phyloP scores from a whole-genome alignment of 306 rosid genomes.

The Cajanus cajan region DNA sequence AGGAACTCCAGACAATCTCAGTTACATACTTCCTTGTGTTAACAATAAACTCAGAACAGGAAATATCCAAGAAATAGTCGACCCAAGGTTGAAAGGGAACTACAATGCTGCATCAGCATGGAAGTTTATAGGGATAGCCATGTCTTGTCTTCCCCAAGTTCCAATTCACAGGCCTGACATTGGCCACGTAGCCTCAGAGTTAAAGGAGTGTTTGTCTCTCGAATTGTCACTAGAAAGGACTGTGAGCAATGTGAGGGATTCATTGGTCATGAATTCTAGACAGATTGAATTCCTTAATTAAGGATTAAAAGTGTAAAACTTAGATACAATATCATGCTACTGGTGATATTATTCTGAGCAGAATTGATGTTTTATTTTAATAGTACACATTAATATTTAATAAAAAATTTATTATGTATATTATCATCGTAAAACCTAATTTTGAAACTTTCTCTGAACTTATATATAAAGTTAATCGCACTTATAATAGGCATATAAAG shows the following conservation, averaged over 20 bases:
- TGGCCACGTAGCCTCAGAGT: background rate
- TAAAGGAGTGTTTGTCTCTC: background rate
- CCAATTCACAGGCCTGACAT: constrained; percentile 18
- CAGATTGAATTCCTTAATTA: constrained; percentile 1
- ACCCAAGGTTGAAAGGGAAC: constrained; percentile 3
- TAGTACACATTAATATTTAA: too few relatives aligned
- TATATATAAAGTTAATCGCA: too few relatives aligned
- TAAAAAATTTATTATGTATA: too few relatives aligned
- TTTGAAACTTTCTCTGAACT: too few relatives aligned
- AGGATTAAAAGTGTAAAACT: too few relatives aligned
- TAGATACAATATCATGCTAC: too few relatives aligned
- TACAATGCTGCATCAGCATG: background rate
- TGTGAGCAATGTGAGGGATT: background rate
- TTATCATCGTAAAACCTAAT: too few relatives aligned
- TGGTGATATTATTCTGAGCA: too few relatives aligned
- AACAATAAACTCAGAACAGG: background rate
- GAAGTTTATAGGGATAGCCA: constrained; percentile 10
- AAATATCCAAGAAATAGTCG: background rate
- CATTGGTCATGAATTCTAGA: background rate
- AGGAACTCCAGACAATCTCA: background rate
- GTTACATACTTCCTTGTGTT: constrained; percentile 5
- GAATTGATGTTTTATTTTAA: too few relatives aligned
- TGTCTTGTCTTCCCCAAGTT: background rate
- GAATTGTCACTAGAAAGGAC: constrained; percentile 3
- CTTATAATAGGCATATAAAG: too few relatives aligned